These are phyloP conservation scores for Odontarrhena argentea DNA, from an alignment of 345 rosid species.

Conservation along the genomic window DNA sequence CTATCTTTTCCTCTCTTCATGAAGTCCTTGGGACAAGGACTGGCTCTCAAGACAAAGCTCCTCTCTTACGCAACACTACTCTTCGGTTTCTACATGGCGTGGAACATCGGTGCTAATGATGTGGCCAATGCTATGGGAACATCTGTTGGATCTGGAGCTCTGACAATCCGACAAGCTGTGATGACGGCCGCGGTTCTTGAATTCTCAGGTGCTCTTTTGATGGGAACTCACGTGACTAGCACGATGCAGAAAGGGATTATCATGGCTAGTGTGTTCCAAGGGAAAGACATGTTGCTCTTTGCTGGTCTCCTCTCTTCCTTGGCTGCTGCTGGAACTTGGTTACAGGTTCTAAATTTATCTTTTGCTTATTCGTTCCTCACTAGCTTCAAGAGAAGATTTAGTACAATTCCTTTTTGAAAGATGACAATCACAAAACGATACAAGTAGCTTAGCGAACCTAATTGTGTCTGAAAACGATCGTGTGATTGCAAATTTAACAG, in stretches of 20 bases:
- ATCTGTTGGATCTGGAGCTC: constrained; percentile 93
- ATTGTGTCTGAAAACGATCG: constrained; percentile 5
- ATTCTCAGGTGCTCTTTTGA: constrained; percentile 93
- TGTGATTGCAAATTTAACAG: constrained; percentile 39
- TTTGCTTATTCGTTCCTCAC: constrained; percentile 20
- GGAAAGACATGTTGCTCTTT: constrained; percentile 79
- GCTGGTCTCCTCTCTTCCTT: constrained; percentile 84
- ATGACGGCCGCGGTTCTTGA: constrained; percentile 84
- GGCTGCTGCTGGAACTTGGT: constrained; percentile 97
- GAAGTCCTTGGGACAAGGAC: constrained; percentile 68
- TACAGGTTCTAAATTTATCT: constrained; percentile 61
- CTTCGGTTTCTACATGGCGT: constrained; percentile 96
- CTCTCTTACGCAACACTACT: constrained; percentile 75
- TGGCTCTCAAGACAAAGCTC: constrained; percentile 61
- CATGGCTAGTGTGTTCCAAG: constrained; percentile 83
- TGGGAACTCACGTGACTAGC: constrained; percentile 96
- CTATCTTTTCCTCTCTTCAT: constrained; percentile 68
- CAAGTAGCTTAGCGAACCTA: constrained; percentile 17
- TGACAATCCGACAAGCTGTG: constrained; percentile 81
- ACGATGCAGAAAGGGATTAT: constrained; percentile 99
- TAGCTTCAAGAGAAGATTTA: constrained; percentile 4
- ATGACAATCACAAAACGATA: neutral
- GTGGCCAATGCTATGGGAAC: constrained; percentile 99
- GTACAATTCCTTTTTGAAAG: neutral
- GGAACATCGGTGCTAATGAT: constrained; percentile 99